Conservation (phyloP, 1,284 basidiomycete genomes). For the Trichosporon sp. region DNA sequence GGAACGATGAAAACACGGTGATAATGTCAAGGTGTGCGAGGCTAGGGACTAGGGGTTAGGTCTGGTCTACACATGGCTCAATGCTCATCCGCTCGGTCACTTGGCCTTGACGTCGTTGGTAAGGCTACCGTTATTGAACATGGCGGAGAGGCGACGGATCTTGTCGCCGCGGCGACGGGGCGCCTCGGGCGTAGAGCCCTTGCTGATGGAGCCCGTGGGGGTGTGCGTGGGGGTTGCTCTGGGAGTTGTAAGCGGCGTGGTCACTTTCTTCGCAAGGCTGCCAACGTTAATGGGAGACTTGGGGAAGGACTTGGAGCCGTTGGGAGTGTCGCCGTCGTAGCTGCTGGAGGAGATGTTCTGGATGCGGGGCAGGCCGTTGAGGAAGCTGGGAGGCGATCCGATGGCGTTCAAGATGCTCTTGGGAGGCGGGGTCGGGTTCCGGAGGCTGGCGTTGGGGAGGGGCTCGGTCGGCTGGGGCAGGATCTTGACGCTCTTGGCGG, state of each 20-base stretch:
- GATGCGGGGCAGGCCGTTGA: slow-evolving; percentile 1
- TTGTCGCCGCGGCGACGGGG: slow-evolving; percentile 13
- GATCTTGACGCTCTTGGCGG: slow-evolving; percentile 4
- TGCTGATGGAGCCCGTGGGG: slow-evolving; percentile 5
- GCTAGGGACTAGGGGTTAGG: too few species aligned
- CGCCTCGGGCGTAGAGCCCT: neutral
- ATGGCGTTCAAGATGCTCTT: neutral
- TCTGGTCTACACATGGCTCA: neutral
- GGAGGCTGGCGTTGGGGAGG: neutral
- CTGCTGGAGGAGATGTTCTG: slow-evolving; percentile 2
- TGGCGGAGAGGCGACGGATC: slow-evolving; percentile 14
- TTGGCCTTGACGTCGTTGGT: slow-evolving; percentile 2
- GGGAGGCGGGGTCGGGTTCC: neutral
- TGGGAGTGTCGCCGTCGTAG: slow-evolving; percentile 5
- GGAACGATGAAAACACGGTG: neutral
- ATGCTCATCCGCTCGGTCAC: neutral
- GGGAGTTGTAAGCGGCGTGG: neutral
- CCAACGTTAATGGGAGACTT: slow-evolving; percentile 15
- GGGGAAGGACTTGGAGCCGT: slow-evolving; percentile 5
- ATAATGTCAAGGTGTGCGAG: slow-evolving; percentile 6
- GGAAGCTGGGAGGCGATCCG: neutral
- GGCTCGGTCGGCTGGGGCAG: neutral
- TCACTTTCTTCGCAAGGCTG: slow-evolving; percentile 7
- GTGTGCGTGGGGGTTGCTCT: slow-evolving; percentile 1
- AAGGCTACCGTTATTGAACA: slow-evolving; percentile 8